Percentiles rank a stretch among this genome's conserved stretches.
phyloP scores from a whole-genome alignment of 352 stramenopile genomes.

The Pythium rhizo-oryzae region DNA sequence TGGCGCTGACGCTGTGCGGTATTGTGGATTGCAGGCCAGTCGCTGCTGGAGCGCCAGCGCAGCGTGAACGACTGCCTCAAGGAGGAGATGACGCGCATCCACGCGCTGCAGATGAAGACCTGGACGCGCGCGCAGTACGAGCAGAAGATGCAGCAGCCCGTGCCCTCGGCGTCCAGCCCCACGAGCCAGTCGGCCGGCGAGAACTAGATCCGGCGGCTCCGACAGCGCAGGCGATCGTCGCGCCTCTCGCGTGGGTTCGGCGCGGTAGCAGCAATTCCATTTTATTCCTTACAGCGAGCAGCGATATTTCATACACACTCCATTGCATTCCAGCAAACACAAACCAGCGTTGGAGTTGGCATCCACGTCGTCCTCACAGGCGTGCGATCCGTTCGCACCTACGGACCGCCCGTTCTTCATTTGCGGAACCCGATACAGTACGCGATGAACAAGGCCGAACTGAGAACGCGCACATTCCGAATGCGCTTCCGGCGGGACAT shows the following conservation, averaged over 20 bases:
- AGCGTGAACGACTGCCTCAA: slow-evolving; percentile 80
- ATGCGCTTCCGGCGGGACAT: too few relatives aligned
- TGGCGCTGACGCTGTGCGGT: not conserved
- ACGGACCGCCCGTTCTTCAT: too few relatives aligned
- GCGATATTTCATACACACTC: not conserved
- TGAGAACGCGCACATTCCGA: too few relatives aligned
- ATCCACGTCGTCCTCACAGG: too few relatives aligned
- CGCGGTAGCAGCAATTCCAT: not conserved
- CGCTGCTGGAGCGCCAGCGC: slow-evolving; percentile 76
- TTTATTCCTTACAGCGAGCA: not conserved
- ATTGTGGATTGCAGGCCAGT: slow-evolving; percentile 45
- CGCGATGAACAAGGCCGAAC: too few relatives aligned
- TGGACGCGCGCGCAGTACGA: slow-evolving; percentile 84
- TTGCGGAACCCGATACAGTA: too few relatives aligned
- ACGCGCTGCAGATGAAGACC: slow-evolving; percentile 88
- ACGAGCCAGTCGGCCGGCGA: slow-evolving; percentile 50
- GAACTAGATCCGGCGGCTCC: slow-evolving; percentile 36
- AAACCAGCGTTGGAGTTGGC: too few relatives aligned
- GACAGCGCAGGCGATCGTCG: not conserved
- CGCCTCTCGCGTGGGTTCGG: too few relatives aligned
- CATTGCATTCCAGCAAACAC: too few relatives aligned
- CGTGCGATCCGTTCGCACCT: too few relatives aligned
- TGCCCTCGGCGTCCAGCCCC: slow-evolving; percentile 28
- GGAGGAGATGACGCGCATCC: slow-evolving; percentile 84
- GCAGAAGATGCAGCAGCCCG: slow-evolving; percentile 73